Conservation (phyloP, 2,329 filamentous ascomycete genomes). For the Penicillium paneum region DNA sequence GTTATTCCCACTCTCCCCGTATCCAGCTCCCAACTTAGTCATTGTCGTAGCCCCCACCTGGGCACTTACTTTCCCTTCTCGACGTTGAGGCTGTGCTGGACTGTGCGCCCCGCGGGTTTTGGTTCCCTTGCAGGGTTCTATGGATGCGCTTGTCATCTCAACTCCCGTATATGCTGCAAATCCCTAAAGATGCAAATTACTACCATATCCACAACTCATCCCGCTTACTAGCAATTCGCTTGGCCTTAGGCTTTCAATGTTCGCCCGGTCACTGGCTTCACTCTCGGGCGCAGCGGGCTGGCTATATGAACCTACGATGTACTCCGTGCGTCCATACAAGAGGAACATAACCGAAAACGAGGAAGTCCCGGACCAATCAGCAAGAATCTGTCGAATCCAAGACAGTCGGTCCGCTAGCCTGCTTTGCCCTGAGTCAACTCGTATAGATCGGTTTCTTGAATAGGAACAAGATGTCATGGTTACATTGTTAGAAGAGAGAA, state of each 20-base stretch:
- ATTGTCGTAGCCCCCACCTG: not conserved
- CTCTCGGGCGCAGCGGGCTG: not conserved
- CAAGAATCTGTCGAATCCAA: not conserved
- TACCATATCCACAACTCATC: not conserved
- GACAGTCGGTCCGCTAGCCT: not conserved
- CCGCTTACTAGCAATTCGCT: not conserved
- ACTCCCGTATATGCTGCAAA: not conserved
- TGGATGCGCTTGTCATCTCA: not conserved
- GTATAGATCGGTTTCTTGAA: not conserved
- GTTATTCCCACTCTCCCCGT: not conserved
- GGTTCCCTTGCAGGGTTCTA: not conserved
- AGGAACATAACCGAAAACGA: not conserved
- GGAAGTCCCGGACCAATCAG: not conserved
- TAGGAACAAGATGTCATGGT: not conserved
- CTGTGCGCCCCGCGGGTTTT: slow-evolving; percentile 5
- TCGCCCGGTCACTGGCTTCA: not conserved
- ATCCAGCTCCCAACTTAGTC: not conserved
- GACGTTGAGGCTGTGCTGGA: slow-evolving; percentile 8
- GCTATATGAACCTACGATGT: not conserved
- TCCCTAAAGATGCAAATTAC: not conserved
- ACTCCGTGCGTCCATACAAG: not conserved
- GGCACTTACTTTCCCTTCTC: not conserved
- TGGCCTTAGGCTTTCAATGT: too few species aligned
- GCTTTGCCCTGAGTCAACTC: slow-evolving; percentile 7
- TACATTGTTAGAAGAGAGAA: not conserved